A percentile compares a stretch with the other conserved stretches of the same genome.
Conservation (phyloP, 495 filamentous ascomycete genomes). For the Penicillium herquei region DNA sequence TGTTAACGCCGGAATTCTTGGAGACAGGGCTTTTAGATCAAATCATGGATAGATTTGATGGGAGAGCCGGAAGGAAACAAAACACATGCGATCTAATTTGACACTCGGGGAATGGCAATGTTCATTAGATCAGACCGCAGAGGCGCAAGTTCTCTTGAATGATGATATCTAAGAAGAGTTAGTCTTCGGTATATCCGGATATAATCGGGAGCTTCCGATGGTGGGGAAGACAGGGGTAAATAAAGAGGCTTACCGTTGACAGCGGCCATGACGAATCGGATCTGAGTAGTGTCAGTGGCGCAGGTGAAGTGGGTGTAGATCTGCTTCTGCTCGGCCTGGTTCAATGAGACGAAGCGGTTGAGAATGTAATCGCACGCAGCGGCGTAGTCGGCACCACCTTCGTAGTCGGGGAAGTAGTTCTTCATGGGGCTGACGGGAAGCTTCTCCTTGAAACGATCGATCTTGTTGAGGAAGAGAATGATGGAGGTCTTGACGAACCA, state of each 20-base stretch:
- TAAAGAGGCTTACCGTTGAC: slow-evolving; percentile 78
- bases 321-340: slow-evolving; percentile 98
- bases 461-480: slow-evolving; percentile 99
- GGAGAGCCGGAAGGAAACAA: slow-evolving; percentile 22
- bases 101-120: slow-evolving; percentile 29
- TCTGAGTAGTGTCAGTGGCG: slow-evolving; percentile 96
- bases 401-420: slow-evolving; percentile 99
- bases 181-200: background rate
- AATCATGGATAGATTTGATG: slow-evolving; percentile 27
- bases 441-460: slow-evolving; percentile 99
- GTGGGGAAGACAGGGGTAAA: background rate
- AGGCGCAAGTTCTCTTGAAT: slow-evolving; percentile 99
- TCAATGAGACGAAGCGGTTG: slow-evolving; percentile 93
- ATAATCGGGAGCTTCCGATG: background rate
- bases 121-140: slow-evolving; percentile 91
- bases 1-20: slow-evolving; percentile 47
- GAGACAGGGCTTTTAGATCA: slow-evolving; percentile 30
- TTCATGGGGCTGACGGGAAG: slow-evolving; percentile 98
- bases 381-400: slow-evolving; percentile 87
- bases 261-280: slow-evolving; percentile 99
- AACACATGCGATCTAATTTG: slow-evolving; percentile 41
- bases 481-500: slow-evolving; percentile 99
- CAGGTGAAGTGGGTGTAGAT: slow-evolving; percentile 99
- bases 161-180: slow-evolving; percentile 76
- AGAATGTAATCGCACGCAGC: slow-evolving; percentile 96